Conservation (phyloP, 306 rosid genomes). For the Amphicarpaea edgeworthii region DNA sequence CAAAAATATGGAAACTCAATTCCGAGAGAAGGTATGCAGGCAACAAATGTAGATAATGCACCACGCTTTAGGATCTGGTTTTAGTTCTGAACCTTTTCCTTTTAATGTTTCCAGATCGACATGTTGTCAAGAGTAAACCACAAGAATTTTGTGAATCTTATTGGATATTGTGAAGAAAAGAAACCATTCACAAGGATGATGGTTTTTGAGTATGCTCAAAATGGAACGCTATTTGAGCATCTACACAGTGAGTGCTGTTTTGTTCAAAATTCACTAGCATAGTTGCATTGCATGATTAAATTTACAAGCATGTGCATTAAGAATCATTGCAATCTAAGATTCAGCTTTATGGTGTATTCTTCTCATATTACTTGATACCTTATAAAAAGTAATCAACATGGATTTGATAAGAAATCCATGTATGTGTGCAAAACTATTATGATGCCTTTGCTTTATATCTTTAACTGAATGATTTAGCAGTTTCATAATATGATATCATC, state of each 20-base stretch:
- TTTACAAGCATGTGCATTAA: background rate
- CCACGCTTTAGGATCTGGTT: constrained; percentile 19
- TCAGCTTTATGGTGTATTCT: constrained; percentile 4
- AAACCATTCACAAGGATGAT: constrained; percentile 93
- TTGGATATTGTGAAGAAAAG: constrained; percentile 87
- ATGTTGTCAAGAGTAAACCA: constrained; percentile 83
- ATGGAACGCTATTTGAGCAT: constrained; percentile 93
- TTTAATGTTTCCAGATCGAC: constrained; percentile 63
- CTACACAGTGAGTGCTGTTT: constrained; percentile 72
- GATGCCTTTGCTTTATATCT: too few relatives aligned
- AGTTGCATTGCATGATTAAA: background rate
- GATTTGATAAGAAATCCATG: background rate
- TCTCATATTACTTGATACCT: constrained; percentile 5
- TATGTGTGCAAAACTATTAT: too few relatives aligned
- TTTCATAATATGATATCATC: too few relatives aligned
- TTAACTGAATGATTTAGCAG: too few relatives aligned
- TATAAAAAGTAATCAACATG: background rate
- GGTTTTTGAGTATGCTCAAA: constrained; percentile 98
- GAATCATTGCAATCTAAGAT: constrained; percentile 18
- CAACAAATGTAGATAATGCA: constrained; percentile 14
- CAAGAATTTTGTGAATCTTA: constrained; percentile 86
- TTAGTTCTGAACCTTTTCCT: constrained; percentile 31
- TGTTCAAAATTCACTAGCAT: constrained; percentile 21
- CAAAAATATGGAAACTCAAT: constrained; percentile 68
- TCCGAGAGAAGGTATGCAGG: constrained; percentile 72